phyloP scores from a whole-genome alignment of 2,329 filamentous ascomycete species.

The Microsporum ferrugineum region DNA sequence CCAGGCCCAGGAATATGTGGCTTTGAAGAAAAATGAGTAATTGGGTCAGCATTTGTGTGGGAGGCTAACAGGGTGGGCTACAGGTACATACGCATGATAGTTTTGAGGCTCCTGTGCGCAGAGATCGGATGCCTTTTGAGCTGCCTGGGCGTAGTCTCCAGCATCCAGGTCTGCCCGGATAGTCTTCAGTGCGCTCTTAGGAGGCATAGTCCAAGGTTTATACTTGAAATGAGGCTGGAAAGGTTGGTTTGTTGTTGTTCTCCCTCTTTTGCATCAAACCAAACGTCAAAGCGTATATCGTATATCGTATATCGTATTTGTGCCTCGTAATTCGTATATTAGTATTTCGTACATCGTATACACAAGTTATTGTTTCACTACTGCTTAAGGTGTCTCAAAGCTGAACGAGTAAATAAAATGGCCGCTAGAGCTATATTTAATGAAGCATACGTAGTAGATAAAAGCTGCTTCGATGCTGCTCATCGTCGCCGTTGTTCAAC shows the following conservation, averaged over 20 bases:
- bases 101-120: slow-evolving; percentile 62
- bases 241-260: background rate
- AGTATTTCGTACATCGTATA: background rate
- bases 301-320: slow-evolving; percentile 2
- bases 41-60: slow-evolving; percentile 7
- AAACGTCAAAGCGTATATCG: background rate
- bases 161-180: slow-evolving; percentile 67
- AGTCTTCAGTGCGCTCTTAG: slow-evolving; percentile 67
- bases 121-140: slow-evolving; percentile 56
- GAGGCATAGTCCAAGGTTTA: slow-evolving; percentile 25
- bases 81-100: slow-evolving; percentile 59
- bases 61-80: background rate
- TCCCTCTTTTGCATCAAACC: background rate
- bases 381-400: too few relatives aligned
- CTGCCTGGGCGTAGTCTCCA: slow-evolving; percentile 66
- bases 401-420: too few relatives aligned
- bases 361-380: too few relatives aligned
- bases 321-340: slow-evolving; percentile 15
- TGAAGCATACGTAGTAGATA: too few relatives aligned
- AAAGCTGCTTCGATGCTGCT: too few relatives aligned
- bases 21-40: slow-evolving; percentile 29
- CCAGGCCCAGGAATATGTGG: slow-evolving; percentile 77
- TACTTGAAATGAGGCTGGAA: background rate
- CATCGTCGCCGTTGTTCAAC: too few relatives aligned
- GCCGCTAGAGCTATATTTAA: too few relatives aligned